Percentiles rank a stretch among this genome's conserved stretches.
Evolutionary conservation across 169 alveolate genomes (phyloP).

Genomic region (Besnoitia besnoiti): DNA sequence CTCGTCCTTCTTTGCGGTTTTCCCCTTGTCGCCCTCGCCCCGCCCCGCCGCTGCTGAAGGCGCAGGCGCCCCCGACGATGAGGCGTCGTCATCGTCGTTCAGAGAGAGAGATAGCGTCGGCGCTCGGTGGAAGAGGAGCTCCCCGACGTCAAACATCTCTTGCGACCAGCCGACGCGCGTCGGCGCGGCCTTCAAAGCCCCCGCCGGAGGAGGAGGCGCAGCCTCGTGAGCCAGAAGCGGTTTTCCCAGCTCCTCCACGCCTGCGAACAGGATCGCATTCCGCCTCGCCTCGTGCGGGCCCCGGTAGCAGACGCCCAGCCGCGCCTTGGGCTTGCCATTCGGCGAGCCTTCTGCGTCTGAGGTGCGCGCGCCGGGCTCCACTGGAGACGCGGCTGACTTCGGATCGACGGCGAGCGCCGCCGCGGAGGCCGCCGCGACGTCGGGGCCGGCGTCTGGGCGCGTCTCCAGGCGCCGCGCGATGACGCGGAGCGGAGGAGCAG

Average conservation of each 20-base stretch:
- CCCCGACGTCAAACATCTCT: background rate
- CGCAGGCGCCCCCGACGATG: background rate
- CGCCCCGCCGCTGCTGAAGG: background rate
- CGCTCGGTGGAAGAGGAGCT: background rate
- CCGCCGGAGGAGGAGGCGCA: background rate
- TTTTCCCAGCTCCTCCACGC: background rate
- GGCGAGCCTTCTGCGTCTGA: too few species aligned
- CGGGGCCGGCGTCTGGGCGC: background rate
- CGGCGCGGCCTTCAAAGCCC: background rate
- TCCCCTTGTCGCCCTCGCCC: background rate
- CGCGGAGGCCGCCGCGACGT: background rate
- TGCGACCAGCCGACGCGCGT: background rate
- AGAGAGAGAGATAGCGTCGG: background rate
- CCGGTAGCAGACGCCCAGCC: background rate
- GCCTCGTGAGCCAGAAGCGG: background rate
- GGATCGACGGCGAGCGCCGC: background rate
- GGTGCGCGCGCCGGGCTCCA: too few species aligned
- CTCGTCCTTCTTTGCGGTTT: background rate
- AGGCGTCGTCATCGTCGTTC: background rate
- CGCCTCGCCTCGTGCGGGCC: background rate
- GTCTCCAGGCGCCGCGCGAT: background rate
- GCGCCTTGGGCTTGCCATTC: too few species aligned
- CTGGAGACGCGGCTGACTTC: background rate
- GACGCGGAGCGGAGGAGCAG: background rate
- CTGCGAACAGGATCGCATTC: background rate